Evolutionary conservation across 306 rosid species (phyloP), one percentile per base, ranked within the genome.

Genomic region (Purshia tridentata): DNA sequence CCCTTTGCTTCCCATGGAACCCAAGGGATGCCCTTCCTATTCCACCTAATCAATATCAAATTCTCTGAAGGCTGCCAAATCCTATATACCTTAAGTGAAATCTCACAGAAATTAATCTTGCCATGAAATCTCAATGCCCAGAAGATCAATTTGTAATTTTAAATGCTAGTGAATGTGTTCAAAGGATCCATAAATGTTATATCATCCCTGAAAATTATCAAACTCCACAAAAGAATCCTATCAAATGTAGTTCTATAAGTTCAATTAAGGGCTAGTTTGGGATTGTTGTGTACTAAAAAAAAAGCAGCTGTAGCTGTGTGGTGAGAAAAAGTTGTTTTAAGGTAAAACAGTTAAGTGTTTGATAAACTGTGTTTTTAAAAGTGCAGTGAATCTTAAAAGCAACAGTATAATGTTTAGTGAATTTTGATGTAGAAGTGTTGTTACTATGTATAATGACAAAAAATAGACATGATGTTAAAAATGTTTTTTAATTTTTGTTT

Each of bases 21-120:
- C 18, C 98, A 42, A 14, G 98, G 98, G 60, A 85, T 87, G 0
- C 98, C 98, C 80, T 74, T 88, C 82, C 89, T 76, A 80, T 89
- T 94, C 98, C 98, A 94, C 74, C 96, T 86, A 11, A 94, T 87
- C 84, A 85, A 59, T 51, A 94, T 91, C 56, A 86, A 89, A 75
- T 91, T 94, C 89, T 91, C 94, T 14, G 96, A 88, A 78, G 97
- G 98, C 78, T 91, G 98, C 98, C 98, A 94, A 73, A 91, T 87
- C 84, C 92, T 74, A 69, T 75, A 85, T 3, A 91, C 87, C 80
- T 94, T 97, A 45, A 91, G 81, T n/a, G 83, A 84, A 65, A 94
- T 86, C 79, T 91, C 98, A 12, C 87, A 86, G 80, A 94, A 91
- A 72, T 91, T 73, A 67, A 94, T 82, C 70, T 75, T 88, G 3